Base-by-base conservation (phyloP, 306 rosid genomes). In the Pyrus pyrifolia region DNA sequence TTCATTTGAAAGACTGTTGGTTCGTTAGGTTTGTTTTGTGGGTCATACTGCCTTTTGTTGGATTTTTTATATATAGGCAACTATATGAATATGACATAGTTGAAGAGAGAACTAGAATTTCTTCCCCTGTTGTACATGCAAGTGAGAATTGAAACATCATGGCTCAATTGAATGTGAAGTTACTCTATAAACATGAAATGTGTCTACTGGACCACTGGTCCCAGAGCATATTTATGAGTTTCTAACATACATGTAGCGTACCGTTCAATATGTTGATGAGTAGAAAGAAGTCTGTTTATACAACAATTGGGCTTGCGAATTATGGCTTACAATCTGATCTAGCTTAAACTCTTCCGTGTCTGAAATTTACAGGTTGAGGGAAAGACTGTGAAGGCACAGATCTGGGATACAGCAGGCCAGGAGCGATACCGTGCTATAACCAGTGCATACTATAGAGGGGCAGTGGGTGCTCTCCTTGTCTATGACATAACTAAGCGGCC, bases 371-470 rank as follows among this genome's bases (percentile, higher is more conserved):
- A 95, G 98, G 98, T 92, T 33, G 97, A 95, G 68, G 98, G 98
- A 78, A 95, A 95, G 82, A 92, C 98, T 17, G 97, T 95, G 19
- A 95, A 95, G 86, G 97, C 98, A 68, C 98, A 95, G 82, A 95
- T 95, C 77, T 95, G 98, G 98, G 98, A 95, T 73, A 95, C 98
- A 21, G 99, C 99, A 22, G 99, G 97, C 67, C 99, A 95, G 88
- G 99, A 95, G 87, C 91, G 99, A 68, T 95, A 95, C 83, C 97
- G 99, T 8, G 99, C 99, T 23, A 92, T 95, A 64, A 95, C 97
- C 65, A 90, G 99, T 83, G 97, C 99, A 62, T 95, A 95, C 78
- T 95, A 95, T 59, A 95, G 99, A 85, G 99, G 99, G 57, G 99
- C 97, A 72, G 97, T 95, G 64, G 99, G 97, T 77, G 97, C 99